Conservation (phyloP, 164 flowering plant genomes). For the Houttuynia cordata region DNA sequence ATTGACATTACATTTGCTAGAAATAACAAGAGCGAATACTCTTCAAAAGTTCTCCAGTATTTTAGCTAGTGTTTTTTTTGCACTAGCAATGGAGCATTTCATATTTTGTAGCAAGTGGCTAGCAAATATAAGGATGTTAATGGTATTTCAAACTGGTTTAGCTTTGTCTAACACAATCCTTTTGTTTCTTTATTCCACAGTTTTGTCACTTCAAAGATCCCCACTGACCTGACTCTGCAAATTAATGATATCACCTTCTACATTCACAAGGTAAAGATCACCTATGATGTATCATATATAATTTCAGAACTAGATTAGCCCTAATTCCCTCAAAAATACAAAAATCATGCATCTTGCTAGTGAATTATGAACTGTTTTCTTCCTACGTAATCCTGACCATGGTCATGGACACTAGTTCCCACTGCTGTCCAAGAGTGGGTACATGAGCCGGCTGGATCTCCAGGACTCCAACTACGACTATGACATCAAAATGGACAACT, state of each 20-base stretch:
- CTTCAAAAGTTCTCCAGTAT: too few species aligned
- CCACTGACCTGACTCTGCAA: slow-evolving; percentile 55
- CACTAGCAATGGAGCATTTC: neutral
- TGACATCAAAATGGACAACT: slow-evolving; percentile 47
- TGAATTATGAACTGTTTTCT: neutral
- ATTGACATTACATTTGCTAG: slow-evolving; percentile 3
- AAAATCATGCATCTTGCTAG: neutral
- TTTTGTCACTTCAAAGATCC: slow-evolving; percentile 48
- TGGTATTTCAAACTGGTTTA: neutral
- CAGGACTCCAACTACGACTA: slow-evolving; percentile 15
- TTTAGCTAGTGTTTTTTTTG: neutral
- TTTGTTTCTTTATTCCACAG: slow-evolving; percentile 19
- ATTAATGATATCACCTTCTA: slow-evolving; percentile 46
- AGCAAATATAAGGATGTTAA: neutral
- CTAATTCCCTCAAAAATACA: too few species aligned
- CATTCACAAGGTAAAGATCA: slow-evolving; percentile 57
- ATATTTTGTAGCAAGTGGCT: neutral
- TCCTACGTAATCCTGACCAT: neutral
- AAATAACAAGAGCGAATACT: neutral
- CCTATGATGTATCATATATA: neutral
- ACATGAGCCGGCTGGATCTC: slow-evolving; percentile 33
- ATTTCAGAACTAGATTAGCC: neutral
- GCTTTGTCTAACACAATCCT: too few species aligned
- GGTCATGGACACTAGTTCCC: slow-evolving; percentile 35
- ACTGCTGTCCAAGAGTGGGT: slow-evolving; percentile 56